Conservation (phyloP, 2,329 filamentous ascomycete species). For the Botrytis cinerea region DNA sequence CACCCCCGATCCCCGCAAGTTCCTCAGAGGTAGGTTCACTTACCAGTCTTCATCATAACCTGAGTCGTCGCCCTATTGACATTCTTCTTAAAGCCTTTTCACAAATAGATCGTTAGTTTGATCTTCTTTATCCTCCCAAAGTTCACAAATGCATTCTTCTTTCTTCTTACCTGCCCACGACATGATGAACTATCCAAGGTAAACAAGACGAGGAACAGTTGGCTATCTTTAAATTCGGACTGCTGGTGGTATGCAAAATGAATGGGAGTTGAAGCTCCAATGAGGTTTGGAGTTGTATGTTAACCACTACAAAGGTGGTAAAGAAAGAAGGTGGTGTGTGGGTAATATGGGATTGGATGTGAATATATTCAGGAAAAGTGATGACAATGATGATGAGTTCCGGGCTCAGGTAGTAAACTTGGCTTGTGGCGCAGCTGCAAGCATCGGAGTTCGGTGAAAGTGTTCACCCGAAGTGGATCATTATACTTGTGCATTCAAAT, state of each 20-base stretch:
- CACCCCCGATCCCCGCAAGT: not conserved
- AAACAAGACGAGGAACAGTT: not conserved
- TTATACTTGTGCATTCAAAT: constrained; percentile 8
- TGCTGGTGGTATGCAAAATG: not conserved
- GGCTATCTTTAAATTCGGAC: constrained; percentile 5
- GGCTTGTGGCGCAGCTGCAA: constrained; percentile 24
- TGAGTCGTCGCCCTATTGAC: constrained; percentile 98
- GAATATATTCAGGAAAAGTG: constrained; percentile 18
- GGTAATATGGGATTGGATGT: constrained; percentile 7
- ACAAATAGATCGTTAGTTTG: not conserved
- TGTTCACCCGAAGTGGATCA: constrained; percentile 4
- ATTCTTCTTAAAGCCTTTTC: constrained; percentile 84
- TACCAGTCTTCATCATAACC: constrained; percentile 99
- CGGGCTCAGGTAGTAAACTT: constrained; percentile 13
- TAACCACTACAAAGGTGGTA: not conserved
- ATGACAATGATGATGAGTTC: constrained; percentile 24
- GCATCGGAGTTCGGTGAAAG: constrained; percentile 16
- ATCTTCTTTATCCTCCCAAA: constrained; percentile 26
- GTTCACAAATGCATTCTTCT: constrained; percentile 32
- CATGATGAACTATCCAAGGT: constrained; percentile 43
- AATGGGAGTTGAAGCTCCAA: not conserved
- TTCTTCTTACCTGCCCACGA: constrained; percentile 50
- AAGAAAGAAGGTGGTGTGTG: constrained; percentile 7
- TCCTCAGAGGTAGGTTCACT: constrained; percentile 33
- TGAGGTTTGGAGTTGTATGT: not conserved